Evolutionary conservation across 2,329 filamentous ascomycete species (phyloP).

Genomic region (Neofusicoccum kwambonambiense): DNA sequence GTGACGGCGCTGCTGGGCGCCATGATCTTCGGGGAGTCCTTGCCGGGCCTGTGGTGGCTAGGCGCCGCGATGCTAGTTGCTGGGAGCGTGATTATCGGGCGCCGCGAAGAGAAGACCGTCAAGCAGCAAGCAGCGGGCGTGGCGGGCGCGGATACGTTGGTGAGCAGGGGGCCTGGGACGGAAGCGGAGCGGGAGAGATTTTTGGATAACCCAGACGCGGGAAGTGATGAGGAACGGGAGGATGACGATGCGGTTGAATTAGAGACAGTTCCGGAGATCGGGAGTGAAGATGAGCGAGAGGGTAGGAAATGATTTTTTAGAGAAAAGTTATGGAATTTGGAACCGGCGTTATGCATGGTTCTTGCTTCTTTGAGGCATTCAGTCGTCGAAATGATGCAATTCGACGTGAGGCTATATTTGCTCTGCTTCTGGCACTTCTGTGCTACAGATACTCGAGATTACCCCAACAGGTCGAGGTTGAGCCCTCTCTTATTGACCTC

Average conservation of each 20-base stretch:
- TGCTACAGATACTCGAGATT: too few species aligned
- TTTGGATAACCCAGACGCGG: neutral
- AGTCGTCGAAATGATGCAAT: too few species aligned
- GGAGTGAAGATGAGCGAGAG: conserved; percentile 20
- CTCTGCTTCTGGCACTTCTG: too few species aligned
- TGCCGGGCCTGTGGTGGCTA: conserved; percentile 74
- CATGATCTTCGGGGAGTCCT: conserved; percentile 67
- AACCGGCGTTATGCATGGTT: neutral
- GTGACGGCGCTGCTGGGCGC: conserved; percentile 71
- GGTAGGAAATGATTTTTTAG: neutral
- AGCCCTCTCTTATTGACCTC: too few species aligned
- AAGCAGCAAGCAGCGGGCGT: conserved; percentile 20
- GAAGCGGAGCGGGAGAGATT: conserved; percentile 48
- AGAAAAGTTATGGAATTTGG: neutral
- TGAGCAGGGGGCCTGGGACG: neutral
- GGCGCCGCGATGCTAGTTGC: conserved; percentile 70
- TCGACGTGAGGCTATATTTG: too few species aligned
- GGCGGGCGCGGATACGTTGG: neutral
- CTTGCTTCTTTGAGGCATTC: too few species aligned
- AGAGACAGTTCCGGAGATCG: conserved; percentile 27
- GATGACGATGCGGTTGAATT: conserved; percentile 30
- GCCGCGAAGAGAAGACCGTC: conserved; percentile 50
- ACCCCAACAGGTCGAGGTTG: too few species aligned
- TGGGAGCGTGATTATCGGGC: conserved; percentile 75
- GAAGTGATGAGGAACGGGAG: conserved; percentile 22